phyloP scores from a whole-genome alignment of 495 filamentous ascomycete genomes.

The Penicillium waksmanii region DNA sequence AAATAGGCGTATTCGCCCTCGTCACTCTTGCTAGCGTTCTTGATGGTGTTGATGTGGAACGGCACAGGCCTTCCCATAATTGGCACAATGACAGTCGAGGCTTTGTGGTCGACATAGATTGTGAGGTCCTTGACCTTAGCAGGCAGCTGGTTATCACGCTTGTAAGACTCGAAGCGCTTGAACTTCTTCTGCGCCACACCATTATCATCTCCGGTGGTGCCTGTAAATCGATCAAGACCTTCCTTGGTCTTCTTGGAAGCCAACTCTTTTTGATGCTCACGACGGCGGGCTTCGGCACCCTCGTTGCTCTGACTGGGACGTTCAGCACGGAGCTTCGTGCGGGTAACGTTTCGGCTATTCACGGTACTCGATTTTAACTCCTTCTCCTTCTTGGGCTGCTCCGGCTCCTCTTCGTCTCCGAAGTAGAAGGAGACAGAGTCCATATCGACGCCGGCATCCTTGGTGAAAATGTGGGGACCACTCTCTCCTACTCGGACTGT shows the following conservation, averaged over 20 bases:
- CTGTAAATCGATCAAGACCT: conserved; percentile 79
- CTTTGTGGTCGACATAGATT: conserved; percentile 89
- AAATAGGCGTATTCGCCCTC: conserved; percentile 94
- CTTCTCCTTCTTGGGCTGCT: conserved; percentile 67
- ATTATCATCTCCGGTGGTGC: conserved; percentile 79
- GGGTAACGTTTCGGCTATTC: conserved; percentile 88
- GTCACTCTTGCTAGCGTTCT: conserved; percentile 93
- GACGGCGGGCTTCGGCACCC: conserved; percentile 82
- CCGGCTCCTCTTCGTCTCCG: conserved; percentile 80
- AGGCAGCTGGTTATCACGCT: conserved; percentile 94
- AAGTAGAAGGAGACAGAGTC: conserved; percentile 97
- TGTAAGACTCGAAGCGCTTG: conserved; percentile 98
- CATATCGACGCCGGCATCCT: conserved; percentile 84
- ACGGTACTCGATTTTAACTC: conserved; percentile 81
- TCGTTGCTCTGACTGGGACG: conserved; percentile 83
- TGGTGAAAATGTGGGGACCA: conserved; percentile 84
- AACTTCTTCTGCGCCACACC: conserved; percentile 94
- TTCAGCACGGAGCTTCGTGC: conserved; percentile 91
- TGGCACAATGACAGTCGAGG: conserved; percentile 85
- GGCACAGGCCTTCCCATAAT: conserved; percentile 98
- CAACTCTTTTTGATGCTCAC: conserved; percentile 92
- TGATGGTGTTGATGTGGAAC: conserved; percentile 99
- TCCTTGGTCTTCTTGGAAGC: conserved; percentile 85
- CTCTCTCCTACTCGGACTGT: conserved; percentile 83
- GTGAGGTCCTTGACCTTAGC: conserved; percentile 77